A percentile compares a stretch with the other conserved stretches of the same genome.
Evolutionary conservation across 352 stramenopile genomes (phyloP).

Genomic region (Globisporangium apiculatum): DNA sequence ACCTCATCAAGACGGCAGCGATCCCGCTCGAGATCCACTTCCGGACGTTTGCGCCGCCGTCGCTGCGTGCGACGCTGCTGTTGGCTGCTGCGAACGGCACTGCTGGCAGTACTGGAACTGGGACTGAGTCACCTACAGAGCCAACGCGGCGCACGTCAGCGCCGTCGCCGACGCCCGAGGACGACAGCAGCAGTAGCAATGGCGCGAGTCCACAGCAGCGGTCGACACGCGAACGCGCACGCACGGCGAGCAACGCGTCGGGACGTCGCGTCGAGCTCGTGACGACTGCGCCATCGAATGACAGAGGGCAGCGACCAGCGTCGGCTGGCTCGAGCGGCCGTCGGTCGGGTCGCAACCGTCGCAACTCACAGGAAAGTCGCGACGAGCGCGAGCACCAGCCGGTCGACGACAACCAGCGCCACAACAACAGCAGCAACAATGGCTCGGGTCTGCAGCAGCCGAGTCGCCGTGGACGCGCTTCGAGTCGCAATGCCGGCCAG

Average conservation of each 20-base stretch:
- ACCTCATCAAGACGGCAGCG: slow-evolving; percentile 70
- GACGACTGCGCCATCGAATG: background rate
- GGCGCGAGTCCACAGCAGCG: background rate
- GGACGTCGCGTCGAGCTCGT: slow-evolving; percentile 7
- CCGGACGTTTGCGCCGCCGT: slow-evolving; percentile 29
- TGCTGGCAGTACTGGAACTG: too few relatives aligned
- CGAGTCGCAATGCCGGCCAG: background rate
- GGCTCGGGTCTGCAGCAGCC: background rate
- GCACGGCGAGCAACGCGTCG: slow-evolving; percentile 3
- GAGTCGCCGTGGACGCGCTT: slow-evolving; percentile 1
- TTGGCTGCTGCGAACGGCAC: slow-evolving; percentile 5
- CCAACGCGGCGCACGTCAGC: slow-evolving; percentile 1
- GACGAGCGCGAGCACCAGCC: slow-evolving; percentile 6
- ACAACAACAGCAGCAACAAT: background rate
- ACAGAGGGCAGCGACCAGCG: background rate
- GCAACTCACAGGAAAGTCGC: slow-evolving; percentile 6
- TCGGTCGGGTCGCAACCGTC: slow-evolving; percentile 9
- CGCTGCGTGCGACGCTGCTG: slow-evolving; percentile 7
- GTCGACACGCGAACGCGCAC: slow-evolving; percentile 2
- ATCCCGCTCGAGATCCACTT: slow-evolving; percentile 71
- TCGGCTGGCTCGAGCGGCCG: slow-evolving; percentile 9
- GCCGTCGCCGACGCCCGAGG: slow-evolving; percentile 7
- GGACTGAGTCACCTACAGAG: background rate
- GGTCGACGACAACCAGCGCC: slow-evolving; percentile 14
- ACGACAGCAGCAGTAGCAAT: background rate